A percentile compares a stretch with the other conserved stretches of the same genome.
Conservation (phyloP, 192 early-diverging fungal genomes). For the Rhizophagus sp. region DNA sequence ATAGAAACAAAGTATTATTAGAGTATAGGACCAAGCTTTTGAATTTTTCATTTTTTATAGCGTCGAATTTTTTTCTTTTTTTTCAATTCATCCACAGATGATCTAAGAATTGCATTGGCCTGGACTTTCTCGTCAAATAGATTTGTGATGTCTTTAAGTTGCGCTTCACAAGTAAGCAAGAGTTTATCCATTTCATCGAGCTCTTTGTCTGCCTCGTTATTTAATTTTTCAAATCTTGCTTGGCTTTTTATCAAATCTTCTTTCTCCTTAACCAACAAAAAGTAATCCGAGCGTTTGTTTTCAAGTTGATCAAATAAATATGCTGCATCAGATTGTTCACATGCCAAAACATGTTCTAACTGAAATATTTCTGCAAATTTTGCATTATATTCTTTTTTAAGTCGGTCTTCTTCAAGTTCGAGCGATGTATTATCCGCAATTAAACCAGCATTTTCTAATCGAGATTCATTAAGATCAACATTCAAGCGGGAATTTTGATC, state of each 20-base stretch:
- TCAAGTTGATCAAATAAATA: background rate
- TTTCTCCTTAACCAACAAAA: background rate
- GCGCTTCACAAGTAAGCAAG: background rate
- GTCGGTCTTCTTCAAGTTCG: background rate
- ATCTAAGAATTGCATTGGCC: background rate
- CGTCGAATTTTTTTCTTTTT: too few species aligned
- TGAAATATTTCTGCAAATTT: background rate
- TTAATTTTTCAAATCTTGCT: background rate
- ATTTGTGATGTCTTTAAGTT: background rate
- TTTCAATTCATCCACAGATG: background rate
- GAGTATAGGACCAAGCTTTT: too few species aligned
- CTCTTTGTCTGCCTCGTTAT: background rate
- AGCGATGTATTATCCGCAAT: background rate
- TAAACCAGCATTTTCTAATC: background rate
- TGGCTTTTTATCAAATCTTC: background rate
- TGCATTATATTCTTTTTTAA: background rate
- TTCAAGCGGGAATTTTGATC: background rate
- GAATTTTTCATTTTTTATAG: too few species aligned
- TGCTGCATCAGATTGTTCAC: background rate
- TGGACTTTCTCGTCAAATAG: background rate
- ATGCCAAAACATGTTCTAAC: background rate
- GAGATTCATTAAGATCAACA: background rate
- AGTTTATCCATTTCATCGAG: background rate
- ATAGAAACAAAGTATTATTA: too few species aligned
- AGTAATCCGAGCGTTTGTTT: background rate